Evolutionary conservation across 2,329 filamentous ascomycete genomes (phyloP), one percentile per base, ranked within the genome.

Genomic region (Colletotrichum eleusines): DNA sequence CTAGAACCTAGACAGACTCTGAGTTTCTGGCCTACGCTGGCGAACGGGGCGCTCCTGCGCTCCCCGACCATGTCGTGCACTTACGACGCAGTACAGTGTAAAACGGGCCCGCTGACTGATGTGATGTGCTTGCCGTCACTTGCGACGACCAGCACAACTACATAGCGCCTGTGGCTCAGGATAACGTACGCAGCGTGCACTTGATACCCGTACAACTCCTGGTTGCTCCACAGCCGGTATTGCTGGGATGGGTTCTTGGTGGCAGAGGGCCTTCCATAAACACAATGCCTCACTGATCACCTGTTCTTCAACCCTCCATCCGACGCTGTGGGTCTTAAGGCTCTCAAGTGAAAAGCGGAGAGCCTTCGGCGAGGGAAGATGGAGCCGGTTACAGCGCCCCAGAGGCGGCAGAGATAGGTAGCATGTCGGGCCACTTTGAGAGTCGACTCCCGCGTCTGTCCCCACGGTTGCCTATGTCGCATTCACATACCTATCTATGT

Each of bases 21-120:
- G n/a, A 33, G 28, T 38, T 26, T n/a, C 31, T 54, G 31, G 31
- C 31, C 60, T 62, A 51, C 20, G 16, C 26, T 42, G 38, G 44
- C 38, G 54, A 31, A 57, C 53, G 55, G 57, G 55, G 26, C 55
- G 66, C 48, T 66, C 46, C 55, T 48, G 48, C 44, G 28, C 53
- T 26, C 28, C 63, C 61, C 51, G n/a, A 46, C 26, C 28, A 18
- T 35, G 33, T 31, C 16, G 42, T 33, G 38, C n/a, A 50, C 40
- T 50, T 46, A 46, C 44, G 44, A 48, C 54, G 54, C 66, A 28
- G 26, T 31, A 38, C 54, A 46, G 62, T 18, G 48, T 20, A 28
- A 31, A 28, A 66, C 38, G 46, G 12, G 35, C 33, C 38, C 46
- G 66, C 46, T 69, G 66, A 65, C 66, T 59, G 61, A 65, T 59